Conservation (phyloP, 208 protist species). For the Crithidia expoeki region DNA sequence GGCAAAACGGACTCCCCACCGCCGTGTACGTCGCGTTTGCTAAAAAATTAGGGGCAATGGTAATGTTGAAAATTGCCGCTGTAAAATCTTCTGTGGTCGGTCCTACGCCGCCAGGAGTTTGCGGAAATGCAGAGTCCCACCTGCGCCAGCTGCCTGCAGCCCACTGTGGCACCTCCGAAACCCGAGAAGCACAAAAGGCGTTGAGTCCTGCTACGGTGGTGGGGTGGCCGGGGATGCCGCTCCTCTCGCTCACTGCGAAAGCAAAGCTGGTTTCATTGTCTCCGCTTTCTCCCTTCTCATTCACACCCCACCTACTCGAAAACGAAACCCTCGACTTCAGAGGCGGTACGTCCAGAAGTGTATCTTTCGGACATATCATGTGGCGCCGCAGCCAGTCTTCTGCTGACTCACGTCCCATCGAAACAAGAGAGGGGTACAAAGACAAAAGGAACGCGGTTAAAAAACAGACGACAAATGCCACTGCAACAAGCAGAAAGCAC, state of each 20-base stretch:
- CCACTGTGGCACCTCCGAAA: conserved; percentile 20
- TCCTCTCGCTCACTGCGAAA: neutral
- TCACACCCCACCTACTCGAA: neutral
- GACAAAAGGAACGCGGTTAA: neutral
- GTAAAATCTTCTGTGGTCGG: neutral
- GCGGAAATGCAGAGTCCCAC: neutral
- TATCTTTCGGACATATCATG: conserved; percentile 11
- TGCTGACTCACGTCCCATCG: neutral
- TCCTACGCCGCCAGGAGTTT: neutral
- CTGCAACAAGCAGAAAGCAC: neutral
- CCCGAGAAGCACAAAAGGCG: conserved; percentile 22
- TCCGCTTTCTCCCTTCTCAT: neutral
- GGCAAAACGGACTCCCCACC: conserved; percentile 25
- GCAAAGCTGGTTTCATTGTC: neutral
- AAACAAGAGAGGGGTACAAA: neutral
- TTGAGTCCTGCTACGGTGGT: conserved; percentile 17
- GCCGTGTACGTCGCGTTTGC: conserved; percentile 27
- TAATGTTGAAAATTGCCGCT: conserved; percentile 3
- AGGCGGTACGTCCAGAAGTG: conserved; percentile 6
- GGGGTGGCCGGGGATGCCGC: neutral
- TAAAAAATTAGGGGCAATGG: conserved; percentile 2
- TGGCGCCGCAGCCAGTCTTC: conserved; percentile 10
- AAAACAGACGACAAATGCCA: neutral
- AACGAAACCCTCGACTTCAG: neutral
- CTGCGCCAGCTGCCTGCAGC: conserved; percentile 10